Conservation (phyloP, 148 eudicot genomes). For the Chenopodium album region DNA sequence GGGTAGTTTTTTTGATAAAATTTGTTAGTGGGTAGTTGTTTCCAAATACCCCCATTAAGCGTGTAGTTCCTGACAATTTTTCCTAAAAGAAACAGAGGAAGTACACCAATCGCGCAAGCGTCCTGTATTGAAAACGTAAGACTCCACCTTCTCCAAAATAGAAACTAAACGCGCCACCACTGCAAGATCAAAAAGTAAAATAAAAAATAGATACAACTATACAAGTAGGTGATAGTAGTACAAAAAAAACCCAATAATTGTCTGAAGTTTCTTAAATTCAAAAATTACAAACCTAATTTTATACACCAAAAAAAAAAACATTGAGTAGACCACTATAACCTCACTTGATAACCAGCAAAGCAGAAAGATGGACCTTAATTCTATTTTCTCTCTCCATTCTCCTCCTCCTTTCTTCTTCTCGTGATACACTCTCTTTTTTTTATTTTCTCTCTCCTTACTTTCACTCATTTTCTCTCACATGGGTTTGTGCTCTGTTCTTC, state of each 20-base stretch:
- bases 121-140: too few relatives aligned
- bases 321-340: not conserved
- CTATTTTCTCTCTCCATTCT: not conserved
- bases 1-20: too few relatives aligned
- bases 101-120: too few relatives aligned
- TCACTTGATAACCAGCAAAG: conserved; percentile 22
- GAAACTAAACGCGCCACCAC: too few relatives aligned
- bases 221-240: too few relatives aligned
- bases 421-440: not conserved
- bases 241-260: not conserved
- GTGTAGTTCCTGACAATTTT: too few relatives aligned
- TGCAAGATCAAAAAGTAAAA: too few relatives aligned
- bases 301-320: not conserved
- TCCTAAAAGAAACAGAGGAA: too few relatives aligned
- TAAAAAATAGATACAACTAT: too few relatives aligned
- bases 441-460: not conserved
- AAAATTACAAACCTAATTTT: not conserved
- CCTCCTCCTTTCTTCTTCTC: conserved; percentile 16
- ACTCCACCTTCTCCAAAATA: too few relatives aligned
- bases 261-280: not conserved
- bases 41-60: too few relatives aligned
- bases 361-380: not conserved
- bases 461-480: conserved; percentile 8
- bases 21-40: too few relatives aligned
- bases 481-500: conserved; percentile 23